A percentile compares a stretch with the other conserved stretches of the same genome.
These are phyloP conservation scores for Suillus paluster DNA, from an alignment of 768 basidiomycete genomes.

Conservation along the genomic window DNA sequence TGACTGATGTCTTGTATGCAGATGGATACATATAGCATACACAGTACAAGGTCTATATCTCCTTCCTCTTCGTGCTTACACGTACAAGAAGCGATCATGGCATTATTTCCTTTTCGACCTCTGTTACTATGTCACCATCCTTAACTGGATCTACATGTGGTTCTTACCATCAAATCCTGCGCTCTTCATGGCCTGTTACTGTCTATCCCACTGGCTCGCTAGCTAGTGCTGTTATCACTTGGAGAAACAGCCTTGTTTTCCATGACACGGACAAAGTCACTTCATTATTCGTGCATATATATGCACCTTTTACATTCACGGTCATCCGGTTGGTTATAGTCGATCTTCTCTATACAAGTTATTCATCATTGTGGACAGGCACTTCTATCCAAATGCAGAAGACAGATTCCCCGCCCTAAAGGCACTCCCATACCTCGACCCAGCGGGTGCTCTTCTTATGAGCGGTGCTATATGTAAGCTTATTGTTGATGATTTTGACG, in stretches of 20 bases:
- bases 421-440: conserved; percentile 71
- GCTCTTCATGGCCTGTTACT: conserved; percentile 92
- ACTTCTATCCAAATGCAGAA: conserved; percentile 84
- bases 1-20: conserved; percentile 32
- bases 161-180: conserved; percentile 74
- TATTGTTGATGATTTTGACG: conserved; percentile 13
- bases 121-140: conserved; percentile 92
- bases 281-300: conserved; percentile 93
- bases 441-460: conserved; percentile 72
- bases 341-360: conserved; percentile 1
- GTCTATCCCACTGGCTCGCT: conserved; percentile 89
- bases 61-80: conserved; percentile 80
- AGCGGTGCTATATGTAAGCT: conserved; percentile 82
- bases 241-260: conserved; percentile 98
- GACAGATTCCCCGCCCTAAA: conserved; percentile 84
- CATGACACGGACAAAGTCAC: conserved; percentile 97
- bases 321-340: conserved; percentile 72
- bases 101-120: conserved; percentile 94
- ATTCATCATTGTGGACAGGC: conserved; percentile 47
- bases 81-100: conserved; percentile 91
- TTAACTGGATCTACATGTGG: conserved; percentile 94
- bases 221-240: conserved; percentile 95
- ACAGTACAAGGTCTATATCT: conserved; percentile 78
- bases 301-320: conserved; percentile 88
- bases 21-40: conserved; percentile 90